phyloP scores from a whole-genome alignment of 768 basidiomycete species.

The Leccinellum albellum region DNA sequence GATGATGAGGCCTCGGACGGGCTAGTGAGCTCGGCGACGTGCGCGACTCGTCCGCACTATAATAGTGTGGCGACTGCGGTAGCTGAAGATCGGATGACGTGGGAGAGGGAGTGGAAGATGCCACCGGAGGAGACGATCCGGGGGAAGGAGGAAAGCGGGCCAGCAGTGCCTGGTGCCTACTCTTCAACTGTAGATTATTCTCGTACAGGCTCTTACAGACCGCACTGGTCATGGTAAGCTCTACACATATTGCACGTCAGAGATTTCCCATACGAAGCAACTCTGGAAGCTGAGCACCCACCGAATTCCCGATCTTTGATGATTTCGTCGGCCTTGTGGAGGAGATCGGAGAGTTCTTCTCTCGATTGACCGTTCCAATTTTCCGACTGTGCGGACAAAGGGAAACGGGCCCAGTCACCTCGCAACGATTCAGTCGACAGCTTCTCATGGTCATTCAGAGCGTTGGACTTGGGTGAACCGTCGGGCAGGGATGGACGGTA shows the following conservation, averaged over 20 bases:
- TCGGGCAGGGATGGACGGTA: constrained; percentile 43
- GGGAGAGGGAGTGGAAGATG: constrained; percentile 22
- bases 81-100: constrained; percentile 24
- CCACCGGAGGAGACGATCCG: constrained; percentile 30
- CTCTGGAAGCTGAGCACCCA: constrained; percentile 31
- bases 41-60: constrained; percentile 26
- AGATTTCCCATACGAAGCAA: constrained; percentile 1
- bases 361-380: constrained; percentile 66
- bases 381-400: constrained; percentile 32
- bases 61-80: constrained; percentile 34
- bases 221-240: constrained; percentile 64
- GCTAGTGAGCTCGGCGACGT: constrained; percentile 18
- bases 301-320: constrained; percentile 78
- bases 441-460: constrained; percentile 31
- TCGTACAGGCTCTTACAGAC: constrained; percentile 69
- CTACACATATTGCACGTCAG: constrained; percentile 32
- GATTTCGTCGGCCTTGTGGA: constrained; percentile 68
- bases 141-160: constrained; percentile 56
- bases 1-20: constrained; percentile 24
- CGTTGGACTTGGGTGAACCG: constrained; percentile 22
- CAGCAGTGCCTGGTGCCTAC: constrained; percentile 68
- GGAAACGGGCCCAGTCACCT: constrained; percentile 9
- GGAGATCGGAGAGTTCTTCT: constrained; percentile 66
- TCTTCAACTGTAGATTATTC: constrained; percentile 63
- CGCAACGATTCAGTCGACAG: constrained; percentile 27